A percentile compares a stretch with the other conserved stretches of the same genome.
Evolutionary conservation across 768 basidiomycete species (phyloP).

Genomic region (Tubosaeta sp.): DNA sequence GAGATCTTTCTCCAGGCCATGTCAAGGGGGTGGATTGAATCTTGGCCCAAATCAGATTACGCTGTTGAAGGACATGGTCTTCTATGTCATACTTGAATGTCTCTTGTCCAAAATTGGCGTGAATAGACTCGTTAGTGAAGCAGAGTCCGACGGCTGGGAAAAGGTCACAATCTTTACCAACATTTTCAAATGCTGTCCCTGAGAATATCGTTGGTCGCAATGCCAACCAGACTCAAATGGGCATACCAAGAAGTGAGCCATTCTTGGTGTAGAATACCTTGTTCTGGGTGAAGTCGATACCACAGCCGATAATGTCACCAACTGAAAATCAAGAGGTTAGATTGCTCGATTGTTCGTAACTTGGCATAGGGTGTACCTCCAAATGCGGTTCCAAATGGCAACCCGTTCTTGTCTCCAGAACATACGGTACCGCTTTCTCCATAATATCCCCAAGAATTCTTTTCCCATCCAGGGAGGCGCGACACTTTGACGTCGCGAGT

Average conservation of each 20-base stretch:
- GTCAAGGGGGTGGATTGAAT: slow-evolving; percentile 58
- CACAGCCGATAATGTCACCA: slow-evolving; percentile 88
- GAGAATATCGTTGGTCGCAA: slow-evolving; percentile 9
- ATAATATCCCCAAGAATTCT: slow-evolving; percentile 87
- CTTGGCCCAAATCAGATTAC: slow-evolving; percentile 60
- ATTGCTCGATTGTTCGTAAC: not conserved
- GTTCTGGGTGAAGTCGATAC: slow-evolving; percentile 81
- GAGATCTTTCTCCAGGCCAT: slow-evolving; percentile 30
- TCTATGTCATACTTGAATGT: slow-evolving; percentile 91
- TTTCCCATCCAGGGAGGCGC: slow-evolving; percentile 84
- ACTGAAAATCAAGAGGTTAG: slow-evolving; percentile 39
- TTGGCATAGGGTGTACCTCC: slow-evolving; percentile 52
- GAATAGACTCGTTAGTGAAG: slow-evolving; percentile 70
- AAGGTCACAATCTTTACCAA: slow-evolving; percentile 61
- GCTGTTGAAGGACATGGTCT: slow-evolving; percentile 70
- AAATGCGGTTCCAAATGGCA: slow-evolving; percentile 73
- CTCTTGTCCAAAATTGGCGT: slow-evolving; percentile 84
- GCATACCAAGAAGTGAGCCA: slow-evolving; percentile 61
- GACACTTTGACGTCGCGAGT: slow-evolving; percentile 59
- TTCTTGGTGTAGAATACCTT: slow-evolving; percentile 90
- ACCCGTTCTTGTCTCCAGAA: slow-evolving; percentile 67
- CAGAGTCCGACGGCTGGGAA: slow-evolving; percentile 90
- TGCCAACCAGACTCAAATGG: not conserved
- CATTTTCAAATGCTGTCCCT: slow-evolving; percentile 71
- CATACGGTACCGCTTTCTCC: slow-evolving; percentile 85